These are phyloP conservation scores for Violaceomyces palustris DNA, from an alignment of 1,284 basidiomycete species.

Conservation along the genomic window DNA sequence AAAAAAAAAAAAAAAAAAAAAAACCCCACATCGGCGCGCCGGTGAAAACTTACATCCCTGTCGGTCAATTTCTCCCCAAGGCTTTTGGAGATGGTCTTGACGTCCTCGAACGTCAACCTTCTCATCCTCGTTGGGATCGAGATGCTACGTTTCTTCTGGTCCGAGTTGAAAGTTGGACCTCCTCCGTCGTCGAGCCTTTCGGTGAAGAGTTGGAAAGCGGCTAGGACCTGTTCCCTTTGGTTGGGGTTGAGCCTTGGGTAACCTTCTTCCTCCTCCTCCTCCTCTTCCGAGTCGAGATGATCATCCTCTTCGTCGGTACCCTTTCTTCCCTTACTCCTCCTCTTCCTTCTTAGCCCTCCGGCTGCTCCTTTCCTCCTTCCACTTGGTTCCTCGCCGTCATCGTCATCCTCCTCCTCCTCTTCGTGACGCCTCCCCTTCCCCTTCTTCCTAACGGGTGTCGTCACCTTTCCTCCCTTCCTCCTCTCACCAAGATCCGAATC, in stretches of 20 bases:
- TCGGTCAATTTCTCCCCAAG: constrained; percentile 19
- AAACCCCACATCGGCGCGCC: no score
- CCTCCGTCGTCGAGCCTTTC: constrained; percentile 6
- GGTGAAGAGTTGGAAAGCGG: constrained; percentile 12
- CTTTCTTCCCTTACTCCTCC: background rate
- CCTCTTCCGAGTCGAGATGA: background rate
- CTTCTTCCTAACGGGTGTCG: no score
- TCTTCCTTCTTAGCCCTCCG: background rate
- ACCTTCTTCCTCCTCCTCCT: background rate
- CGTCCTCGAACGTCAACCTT: background rate
- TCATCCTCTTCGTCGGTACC: no score
- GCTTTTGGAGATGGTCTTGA: constrained; percentile 2
- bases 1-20: no score
- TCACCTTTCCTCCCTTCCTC: no score
- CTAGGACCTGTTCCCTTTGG: constrained; percentile 6
- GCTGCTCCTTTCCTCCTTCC: background rate
- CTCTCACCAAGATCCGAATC: no score
- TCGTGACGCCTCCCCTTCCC: constrained; percentile 2
- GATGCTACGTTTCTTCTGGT: constrained; percentile 8
- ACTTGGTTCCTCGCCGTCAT: background rate
- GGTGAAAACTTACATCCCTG: constrained; percentile 9
- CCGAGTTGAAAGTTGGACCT: background rate
- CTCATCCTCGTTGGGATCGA: background rate
- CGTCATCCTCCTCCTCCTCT: constrained; percentile 2
- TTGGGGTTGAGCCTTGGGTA: constrained; percentile 12